Evolutionary conservation across 805 yeast species (phyloP).

Genomic region (Hagleromyces aurorensis): DNA sequence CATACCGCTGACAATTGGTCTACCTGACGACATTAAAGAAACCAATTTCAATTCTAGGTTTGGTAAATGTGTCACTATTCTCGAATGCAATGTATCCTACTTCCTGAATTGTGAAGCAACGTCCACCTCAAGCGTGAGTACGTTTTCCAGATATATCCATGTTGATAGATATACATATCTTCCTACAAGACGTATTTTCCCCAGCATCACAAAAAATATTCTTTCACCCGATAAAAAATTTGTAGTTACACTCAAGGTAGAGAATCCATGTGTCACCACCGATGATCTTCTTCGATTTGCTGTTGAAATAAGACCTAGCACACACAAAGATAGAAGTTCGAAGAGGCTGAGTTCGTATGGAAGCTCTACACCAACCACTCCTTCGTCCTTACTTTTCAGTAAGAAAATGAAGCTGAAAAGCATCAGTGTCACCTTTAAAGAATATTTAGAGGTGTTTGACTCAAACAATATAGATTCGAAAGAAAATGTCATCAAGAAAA

Average conservation of each 20-base stretch:
- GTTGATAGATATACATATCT: constrained; percentile 50
- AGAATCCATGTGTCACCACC: constrained; percentile 52
- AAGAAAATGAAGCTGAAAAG: constrained; percentile 36
- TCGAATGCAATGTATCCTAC: constrained; percentile 31
- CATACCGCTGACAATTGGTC: constrained; percentile 49
- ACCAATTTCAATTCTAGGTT: constrained; percentile 43
- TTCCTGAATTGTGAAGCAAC: constrained; percentile 8
- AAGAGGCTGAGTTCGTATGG: constrained; percentile 6
- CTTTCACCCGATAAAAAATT: constrained; percentile 44
- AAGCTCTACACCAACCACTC: constrained; percentile 1
- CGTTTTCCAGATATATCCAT: constrained; percentile 34
- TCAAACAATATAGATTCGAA: constrained; percentile 30
- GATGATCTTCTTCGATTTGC: constrained; percentile 39
- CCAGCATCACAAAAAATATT: constrained; percentile 38
- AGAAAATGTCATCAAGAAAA: constrained; percentile 35
- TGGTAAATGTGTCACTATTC: constrained; percentile 40
- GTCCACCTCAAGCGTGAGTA: too few species aligned
- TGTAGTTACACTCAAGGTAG: constrained; percentile 38
- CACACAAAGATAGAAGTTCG: constrained; percentile 8
- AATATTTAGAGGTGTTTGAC: constrained; percentile 46
- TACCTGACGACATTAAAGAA: constrained; percentile 45
- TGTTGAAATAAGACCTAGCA: constrained; percentile 37
- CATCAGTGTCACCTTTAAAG: constrained; percentile 43
- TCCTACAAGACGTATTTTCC: constrained; percentile 49
- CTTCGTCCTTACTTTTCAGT: constrained; percentile 15